These are phyloP conservation scores for Xylaria sp. DNA, from an alignment of 2,329 filamentous ascomycete genomes.

Conservation along the genomic window DNA sequence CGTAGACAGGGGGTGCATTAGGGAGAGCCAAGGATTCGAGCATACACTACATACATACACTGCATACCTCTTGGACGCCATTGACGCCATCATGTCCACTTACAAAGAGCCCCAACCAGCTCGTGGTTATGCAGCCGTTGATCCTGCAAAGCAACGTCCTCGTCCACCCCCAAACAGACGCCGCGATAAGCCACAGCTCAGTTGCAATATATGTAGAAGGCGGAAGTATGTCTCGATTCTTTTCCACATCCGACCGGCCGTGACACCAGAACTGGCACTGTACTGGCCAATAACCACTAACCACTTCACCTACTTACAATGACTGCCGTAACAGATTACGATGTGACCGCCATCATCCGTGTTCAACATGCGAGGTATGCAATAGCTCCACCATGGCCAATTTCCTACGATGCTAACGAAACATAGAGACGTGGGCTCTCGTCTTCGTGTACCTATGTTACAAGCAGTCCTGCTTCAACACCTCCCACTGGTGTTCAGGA, in stretches of 20 bases:
- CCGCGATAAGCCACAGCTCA: slow-evolving; percentile 43
- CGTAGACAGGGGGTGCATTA: slow-evolving; percentile 22
- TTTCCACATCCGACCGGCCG: not conserved
- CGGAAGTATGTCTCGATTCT: slow-evolving; percentile 37
- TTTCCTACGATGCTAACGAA: not conserved
- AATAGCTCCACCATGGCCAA: not conserved
- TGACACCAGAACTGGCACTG: not conserved
- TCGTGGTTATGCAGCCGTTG: not conserved
- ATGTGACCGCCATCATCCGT: slow-evolving; percentile 42
- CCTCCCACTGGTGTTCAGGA: slow-evolving; percentile 31
- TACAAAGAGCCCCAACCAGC: slow-evolving; percentile 14
- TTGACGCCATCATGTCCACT: slow-evolving; percentile 25
- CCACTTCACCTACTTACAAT: slow-evolving; percentile 8
- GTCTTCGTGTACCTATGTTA: slow-evolving; percentile 36
- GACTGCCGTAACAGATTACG: slow-evolving; percentile 31
- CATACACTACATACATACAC: not conserved
- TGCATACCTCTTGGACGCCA: too few relatives aligned
- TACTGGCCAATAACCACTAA: not conserved
- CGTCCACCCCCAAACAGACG: slow-evolving; percentile 41
- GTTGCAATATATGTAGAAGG: slow-evolving; percentile 41
- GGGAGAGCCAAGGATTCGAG: slow-evolving; percentile 5
- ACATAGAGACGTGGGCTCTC: slow-evolving; percentile 38
- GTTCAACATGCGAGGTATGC: slow-evolving; percentile 38
- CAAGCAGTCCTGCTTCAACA: slow-evolving; percentile 10
- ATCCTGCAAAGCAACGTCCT: slow-evolving; percentile 28